Evolutionary conservation across 495 filamentous ascomycete genomes (phyloP).

Genomic region (Hypoxylon lenormandii): DNA sequence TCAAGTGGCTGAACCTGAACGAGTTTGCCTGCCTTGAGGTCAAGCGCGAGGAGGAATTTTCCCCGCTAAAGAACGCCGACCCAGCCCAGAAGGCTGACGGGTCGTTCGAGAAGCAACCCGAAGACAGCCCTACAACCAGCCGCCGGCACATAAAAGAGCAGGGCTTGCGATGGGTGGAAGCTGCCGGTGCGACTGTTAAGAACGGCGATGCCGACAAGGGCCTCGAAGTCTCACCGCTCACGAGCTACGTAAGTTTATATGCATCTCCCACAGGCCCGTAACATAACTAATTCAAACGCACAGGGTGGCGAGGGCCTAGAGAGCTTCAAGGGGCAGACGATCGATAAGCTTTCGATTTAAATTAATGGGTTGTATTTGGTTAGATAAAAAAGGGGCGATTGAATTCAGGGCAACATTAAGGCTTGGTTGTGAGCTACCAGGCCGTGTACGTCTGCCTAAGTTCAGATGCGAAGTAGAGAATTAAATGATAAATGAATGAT

Average conservation of each 20-base stretch:
- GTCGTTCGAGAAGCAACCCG: conserved; percentile 49
- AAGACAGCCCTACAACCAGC: conserved; percentile 95
- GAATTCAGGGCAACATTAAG: background rate
- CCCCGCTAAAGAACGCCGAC: conserved; percentile 93
- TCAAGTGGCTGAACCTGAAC: conserved; percentile 84
- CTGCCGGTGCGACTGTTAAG: conserved; percentile 78
- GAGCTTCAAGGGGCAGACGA: conserved; percentile 75
- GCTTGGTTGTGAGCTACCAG: too few species aligned
- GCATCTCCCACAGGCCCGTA: background rate
- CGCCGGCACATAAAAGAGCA: conserved; percentile 88
- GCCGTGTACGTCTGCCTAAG: too few species aligned
- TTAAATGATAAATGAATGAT: too few species aligned
- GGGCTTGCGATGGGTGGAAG: conserved; percentile 84
- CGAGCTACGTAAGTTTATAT: conserved; percentile 86
- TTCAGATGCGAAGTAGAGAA: too few species aligned
- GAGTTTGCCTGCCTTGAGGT: conserved; percentile 98
- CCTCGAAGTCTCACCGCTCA: conserved; percentile 90
- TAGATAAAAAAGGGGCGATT: conserved; percentile 10
- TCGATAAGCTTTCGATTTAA: conserved; percentile 70
- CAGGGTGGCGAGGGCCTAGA: conserved; percentile 92
- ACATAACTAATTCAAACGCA: conserved; percentile 51
- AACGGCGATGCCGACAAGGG: conserved; percentile 76
- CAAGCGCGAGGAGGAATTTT: conserved; percentile 97
- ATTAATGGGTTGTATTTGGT: background rate
- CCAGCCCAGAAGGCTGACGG: conserved; percentile 70